phyloP scores from a whole-genome alignment of 495 filamentous ascomycete genomes.

The Talaromyces ruber region DNA sequence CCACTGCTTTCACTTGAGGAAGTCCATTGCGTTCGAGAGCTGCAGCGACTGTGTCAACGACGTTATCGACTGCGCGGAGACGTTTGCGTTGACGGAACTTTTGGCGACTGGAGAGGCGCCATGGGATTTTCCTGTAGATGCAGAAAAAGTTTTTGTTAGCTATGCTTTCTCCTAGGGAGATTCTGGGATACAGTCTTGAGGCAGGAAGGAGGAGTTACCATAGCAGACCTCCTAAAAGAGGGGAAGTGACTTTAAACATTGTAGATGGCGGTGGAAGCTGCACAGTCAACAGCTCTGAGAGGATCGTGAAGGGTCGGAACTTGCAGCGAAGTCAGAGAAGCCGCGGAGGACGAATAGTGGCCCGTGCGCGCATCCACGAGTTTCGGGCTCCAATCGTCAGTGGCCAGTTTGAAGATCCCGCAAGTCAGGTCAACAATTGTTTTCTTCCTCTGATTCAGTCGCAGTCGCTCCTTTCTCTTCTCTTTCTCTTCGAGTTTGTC shows the following conservation, averaged over 20 bases:
- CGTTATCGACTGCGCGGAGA: conserved; percentile 73
- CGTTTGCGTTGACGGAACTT: conserved; percentile 86
- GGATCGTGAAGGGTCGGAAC: not conserved
- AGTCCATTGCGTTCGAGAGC: conserved; percentile 62
- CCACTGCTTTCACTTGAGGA: conserved; percentile 59
- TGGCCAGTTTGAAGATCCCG: not conserved
- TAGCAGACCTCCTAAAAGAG: conserved; percentile 72
- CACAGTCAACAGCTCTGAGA: not conserved
- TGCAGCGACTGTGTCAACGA: conserved; percentile 66
- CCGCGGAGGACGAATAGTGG: not conserved
- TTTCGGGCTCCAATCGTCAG: not conserved
- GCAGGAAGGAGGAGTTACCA: conserved; percentile 46
- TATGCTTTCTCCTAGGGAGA: not conserved
- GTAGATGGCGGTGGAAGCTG: not conserved
- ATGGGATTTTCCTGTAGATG: conserved; percentile 82
- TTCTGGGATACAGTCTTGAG: not conserved
- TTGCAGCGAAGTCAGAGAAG: not conserved
- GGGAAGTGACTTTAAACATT: conserved; percentile 66
- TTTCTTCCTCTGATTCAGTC: not conserved
- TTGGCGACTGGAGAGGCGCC: conserved; percentile 84
- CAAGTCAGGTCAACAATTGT: not conserved
- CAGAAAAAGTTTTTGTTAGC: conserved; percentile 8
- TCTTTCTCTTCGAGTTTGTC: not conserved
- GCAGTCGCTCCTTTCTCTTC: not conserved
- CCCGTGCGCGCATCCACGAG: conserved; percentile 3